Evolutionary conservation across 1,284 basidiomycete species (phyloP).

Genomic region (Cystobasidium slooffiae): DNA sequence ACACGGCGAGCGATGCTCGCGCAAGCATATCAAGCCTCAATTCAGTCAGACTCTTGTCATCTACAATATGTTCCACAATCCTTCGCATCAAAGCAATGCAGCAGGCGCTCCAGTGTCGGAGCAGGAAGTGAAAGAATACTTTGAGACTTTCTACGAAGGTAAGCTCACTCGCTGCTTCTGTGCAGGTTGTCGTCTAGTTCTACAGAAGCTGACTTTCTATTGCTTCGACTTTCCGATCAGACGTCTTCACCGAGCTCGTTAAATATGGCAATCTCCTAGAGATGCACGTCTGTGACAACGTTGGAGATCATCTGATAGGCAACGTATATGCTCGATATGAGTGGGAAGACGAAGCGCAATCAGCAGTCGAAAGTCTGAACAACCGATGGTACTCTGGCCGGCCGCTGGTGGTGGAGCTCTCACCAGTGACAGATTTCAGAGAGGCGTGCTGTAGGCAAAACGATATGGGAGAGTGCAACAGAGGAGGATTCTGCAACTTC

Average conservation of each 20-base stretch:
- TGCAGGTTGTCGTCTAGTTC: conserved; percentile 12
- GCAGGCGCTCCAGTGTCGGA: conserved; percentile 63
- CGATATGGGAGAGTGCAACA: conserved; percentile 93
- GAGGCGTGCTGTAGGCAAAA: conserved; percentile 99
- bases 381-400: conserved; percentile 98
- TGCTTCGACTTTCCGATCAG: conserved; percentile 47
- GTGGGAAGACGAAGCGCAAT: conserved; percentile 96
- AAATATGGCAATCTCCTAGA: conserved; percentile 96
- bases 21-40: conserved; percentile 96
- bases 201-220: not conserved
- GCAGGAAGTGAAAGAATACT: conserved; percentile 89
- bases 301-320: conserved; percentile 97
- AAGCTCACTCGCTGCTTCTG: conserved; percentile 64
- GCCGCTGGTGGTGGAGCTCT: conserved; percentile 96
- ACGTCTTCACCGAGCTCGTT: conserved; percentile 69
- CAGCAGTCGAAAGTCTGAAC: conserved; percentile 89
- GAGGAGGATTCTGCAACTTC: conserved; percentile 98
- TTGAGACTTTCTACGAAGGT: conserved; percentile 97
- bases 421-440: conserved; percentile 97
- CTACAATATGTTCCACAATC: conserved; percentile 99
- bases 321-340: conserved; percentile 99
- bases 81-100: conserved; percentile 67
- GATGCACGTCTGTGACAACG: conserved; percentile 98
- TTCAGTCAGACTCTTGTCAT: conserved; percentile 97
- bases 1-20: conserved; percentile 92